Evolutionary conservation across 2,329 filamentous ascomycete species (phyloP), one percentile per base, ranked within the genome.

Genomic region (Ustilaginoidea virens): DNA sequence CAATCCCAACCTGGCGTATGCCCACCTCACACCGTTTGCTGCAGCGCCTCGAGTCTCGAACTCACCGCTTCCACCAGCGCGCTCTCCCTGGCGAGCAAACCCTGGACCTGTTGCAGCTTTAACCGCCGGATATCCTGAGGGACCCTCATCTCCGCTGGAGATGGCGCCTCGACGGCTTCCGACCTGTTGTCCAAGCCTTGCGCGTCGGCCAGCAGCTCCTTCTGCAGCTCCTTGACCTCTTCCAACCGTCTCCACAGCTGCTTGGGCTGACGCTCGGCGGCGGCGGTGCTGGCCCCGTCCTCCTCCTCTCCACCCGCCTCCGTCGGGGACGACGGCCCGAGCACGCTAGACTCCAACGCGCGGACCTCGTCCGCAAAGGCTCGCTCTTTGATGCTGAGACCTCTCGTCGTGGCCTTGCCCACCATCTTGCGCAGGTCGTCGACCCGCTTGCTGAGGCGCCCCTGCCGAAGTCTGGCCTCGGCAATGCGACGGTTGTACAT

Each of bases 61-160:
- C 65, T 72, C 14, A 79, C 66, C 14, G 70, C 75, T 39, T 80
- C 74, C 5, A 81, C 69, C 41, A 81, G 49, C 5, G 73, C 73
- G 26, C 68, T 68, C 52, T 82, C 75, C 17, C 76, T 58, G 33
- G 76, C 71, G 38, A 82, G 52, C 34, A 80, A 49, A 17, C 54
- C 53, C 51, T 70, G 70, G 14, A 81, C 70, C 45, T 78, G 66
- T 32, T 60, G 60, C 38, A 80, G 51, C 52, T 78, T 79, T 28
- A 60, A 65, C 50, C 62, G 68, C 33, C 73, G 61, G 33, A 79
- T 62, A 31, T 74, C 69, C 13, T 61, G 53, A 9, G 73, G 68
- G 30, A 78, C 69, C 37, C 60, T 56, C 28, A 69, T 39, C 34
- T 63, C 58, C 25, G 54, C 51, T 16, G 56, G 46, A 21, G 49